Conservation (phyloP, 2,329 filamentous ascomycete genomes). For the Xylariaceae sp. region DNA sequence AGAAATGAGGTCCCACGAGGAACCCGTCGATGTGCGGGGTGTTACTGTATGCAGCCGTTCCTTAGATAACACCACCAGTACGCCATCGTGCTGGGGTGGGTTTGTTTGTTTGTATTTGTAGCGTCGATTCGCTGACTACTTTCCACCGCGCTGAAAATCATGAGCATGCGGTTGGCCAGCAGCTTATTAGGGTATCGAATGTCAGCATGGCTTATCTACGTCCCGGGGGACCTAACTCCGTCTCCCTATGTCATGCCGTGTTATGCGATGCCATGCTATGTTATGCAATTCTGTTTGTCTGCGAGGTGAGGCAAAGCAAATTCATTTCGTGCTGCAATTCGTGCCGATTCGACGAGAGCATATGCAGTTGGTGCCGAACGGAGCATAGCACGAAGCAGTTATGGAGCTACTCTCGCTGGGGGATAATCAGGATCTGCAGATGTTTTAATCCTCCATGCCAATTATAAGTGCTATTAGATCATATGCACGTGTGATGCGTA, state of each 20-base stretch:
- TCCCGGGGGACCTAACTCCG: too few relatives aligned
- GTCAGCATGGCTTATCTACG: background rate
- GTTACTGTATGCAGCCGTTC: conserved; percentile 8
- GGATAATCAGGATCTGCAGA: conserved; percentile 17
- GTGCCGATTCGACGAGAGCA: background rate
- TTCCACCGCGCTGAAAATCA: background rate
- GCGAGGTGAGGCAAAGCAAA: too few relatives aligned
- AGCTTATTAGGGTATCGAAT: too few relatives aligned
- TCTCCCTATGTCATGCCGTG: too few relatives aligned
- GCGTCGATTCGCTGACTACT: background rate
- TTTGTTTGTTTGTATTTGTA: background rate
- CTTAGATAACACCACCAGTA: background rate
- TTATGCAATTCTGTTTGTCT: too few relatives aligned
- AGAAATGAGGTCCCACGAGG: conserved; percentile 7
- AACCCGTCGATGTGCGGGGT: conserved; percentile 10
- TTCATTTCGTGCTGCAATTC: too few relatives aligned
- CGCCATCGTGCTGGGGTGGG: background rate
- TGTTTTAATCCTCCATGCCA: background rate
- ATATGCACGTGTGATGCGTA: background rate
- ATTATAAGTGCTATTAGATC: background rate
- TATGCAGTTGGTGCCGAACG: background rate
- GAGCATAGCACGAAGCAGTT: background rate
- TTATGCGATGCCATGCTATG: too few relatives aligned
- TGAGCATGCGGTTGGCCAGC: too few relatives aligned
- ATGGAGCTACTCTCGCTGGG: background rate